These are phyloP conservation scores for Trypanosoma avium DNA, from an alignment of 208 protist genomes.

Conservation along the genomic window DNA sequence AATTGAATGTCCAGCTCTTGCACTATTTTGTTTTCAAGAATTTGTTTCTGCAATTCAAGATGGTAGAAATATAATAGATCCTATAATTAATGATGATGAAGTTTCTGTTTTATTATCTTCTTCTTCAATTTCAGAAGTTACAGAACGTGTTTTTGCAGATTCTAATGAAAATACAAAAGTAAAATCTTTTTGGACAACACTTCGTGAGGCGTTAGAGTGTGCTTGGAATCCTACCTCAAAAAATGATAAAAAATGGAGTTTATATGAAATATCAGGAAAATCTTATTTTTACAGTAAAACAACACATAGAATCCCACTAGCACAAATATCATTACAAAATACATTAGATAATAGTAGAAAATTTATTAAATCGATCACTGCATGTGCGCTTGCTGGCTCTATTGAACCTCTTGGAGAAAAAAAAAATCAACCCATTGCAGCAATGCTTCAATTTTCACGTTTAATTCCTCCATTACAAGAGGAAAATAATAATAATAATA, in stretches of 20 bases:
- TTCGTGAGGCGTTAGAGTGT: slow-evolving; percentile 40
- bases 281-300: slow-evolving; percentile 30
- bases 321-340: slow-evolving; percentile 52
- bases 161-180: neutral
- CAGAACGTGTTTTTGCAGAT: slow-evolving; percentile 29
- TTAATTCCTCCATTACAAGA: slow-evolving; percentile 34
- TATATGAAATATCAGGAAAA: slow-evolving; percentile 37
- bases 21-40: slow-evolving; percentile 63
- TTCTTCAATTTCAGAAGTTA: slow-evolving; percentile 10
- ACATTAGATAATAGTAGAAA: slow-evolving; percentile 50
- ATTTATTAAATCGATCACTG: slow-evolving; percentile 53
- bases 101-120: slow-evolving; percentile 44
- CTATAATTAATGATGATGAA: slow-evolving; percentile 42
- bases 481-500: no score
- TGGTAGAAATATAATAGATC: slow-evolving; percentile 38
- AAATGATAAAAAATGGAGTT: slow-evolving; percentile 14
- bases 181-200: slow-evolving; percentile 46
- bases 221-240: slow-evolving; percentile 32
- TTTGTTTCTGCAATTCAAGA: slow-evolving; percentile 40
- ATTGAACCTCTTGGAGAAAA: slow-evolving; percentile 33
- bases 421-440: slow-evolving; percentile 35
- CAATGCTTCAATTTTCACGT: slow-evolving; percentile 55
- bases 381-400: slow-evolving; percentile 67
- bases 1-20: slow-evolving; percentile 66
- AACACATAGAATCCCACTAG: slow-evolving; percentile 40